Conservation (phyloP, 257 asterid species). For the Solanum ossicruentum region DNA sequence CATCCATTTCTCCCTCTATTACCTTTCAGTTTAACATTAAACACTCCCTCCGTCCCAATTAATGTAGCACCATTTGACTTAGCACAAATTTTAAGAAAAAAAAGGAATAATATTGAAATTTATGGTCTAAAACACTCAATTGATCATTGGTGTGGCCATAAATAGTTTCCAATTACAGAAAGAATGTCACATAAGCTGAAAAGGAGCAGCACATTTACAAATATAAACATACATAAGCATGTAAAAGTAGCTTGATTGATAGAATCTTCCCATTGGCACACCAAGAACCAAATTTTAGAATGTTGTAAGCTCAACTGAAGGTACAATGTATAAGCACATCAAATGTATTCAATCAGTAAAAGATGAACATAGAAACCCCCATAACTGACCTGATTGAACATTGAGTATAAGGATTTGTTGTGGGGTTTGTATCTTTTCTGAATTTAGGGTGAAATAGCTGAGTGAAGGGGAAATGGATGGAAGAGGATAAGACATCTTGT, state of each 20-base stretch:
- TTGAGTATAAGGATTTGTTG: not conserved
- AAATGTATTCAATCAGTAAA: not conserved
- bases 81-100: no score
- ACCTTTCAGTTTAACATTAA: not conserved
- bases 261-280: not conserved
- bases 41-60: not conserved
- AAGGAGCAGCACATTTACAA: not conserved
- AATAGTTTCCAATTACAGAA: not conserved
- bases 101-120: no score
- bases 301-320: not conserved
- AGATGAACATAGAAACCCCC: not conserved
- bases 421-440: not conserved
- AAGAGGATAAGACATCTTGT: constrained; percentile 25
- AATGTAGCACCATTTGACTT: not conserved
- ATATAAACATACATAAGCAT: not conserved
- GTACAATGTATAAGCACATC: not conserved
- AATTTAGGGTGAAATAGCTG: not conserved
- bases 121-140: no score
- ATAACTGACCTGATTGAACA: not conserved
- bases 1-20: not conserved
- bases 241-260: no score
- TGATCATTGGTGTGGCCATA: not conserved
- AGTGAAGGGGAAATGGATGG: constrained; percentile 6
- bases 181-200: not conserved
- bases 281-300: not conserved